Conservation (phyloP, 2,329 filamentous ascomycete species). For the Pseudogymnoascus sp. region DNA sequence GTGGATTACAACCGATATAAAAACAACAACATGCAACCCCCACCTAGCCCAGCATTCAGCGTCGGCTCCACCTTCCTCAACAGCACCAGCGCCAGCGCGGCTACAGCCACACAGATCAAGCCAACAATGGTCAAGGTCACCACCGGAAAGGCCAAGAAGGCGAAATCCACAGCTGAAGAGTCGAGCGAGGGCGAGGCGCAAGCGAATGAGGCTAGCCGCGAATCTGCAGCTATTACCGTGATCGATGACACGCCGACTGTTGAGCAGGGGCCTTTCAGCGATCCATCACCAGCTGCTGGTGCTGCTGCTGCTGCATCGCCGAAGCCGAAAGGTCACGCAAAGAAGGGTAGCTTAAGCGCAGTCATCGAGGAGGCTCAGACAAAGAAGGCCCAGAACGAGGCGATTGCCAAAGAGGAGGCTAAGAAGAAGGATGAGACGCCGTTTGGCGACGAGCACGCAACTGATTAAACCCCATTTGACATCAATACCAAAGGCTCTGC, state of each 20-base stretch:
- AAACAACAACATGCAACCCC: conserved; percentile 30
- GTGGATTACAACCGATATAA: conserved; percentile 59
- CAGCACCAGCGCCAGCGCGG: conserved; percentile 52
- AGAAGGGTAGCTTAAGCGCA: conserved; percentile 43
- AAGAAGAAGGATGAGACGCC: conserved; percentile 39
- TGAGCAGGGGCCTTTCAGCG: conserved; percentile 54
- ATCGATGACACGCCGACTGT: conserved; percentile 42
- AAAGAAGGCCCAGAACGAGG: conserved; percentile 27
- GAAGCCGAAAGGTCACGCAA: conserved; percentile 25
- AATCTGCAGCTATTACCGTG: conserved; percentile 41
- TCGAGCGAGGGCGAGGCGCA: conserved; percentile 18
- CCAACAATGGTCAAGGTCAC: conserved; percentile 53
- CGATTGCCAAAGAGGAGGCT: conserved; percentile 20
- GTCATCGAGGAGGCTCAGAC: conserved; percentile 46
- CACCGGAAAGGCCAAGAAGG: conserved; percentile 32
- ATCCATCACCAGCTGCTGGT: conserved; percentile 36
- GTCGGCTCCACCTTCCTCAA: conserved; percentile 63
- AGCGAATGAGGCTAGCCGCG: conserved; percentile 24
- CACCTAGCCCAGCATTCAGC: conserved; percentile 53
- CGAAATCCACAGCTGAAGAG: conserved; percentile 33
- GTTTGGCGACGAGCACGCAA: conserved; percentile 52
- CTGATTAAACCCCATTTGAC: conserved; percentile 31
- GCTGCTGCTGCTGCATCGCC: conserved; percentile 10
- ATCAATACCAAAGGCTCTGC: neutral
- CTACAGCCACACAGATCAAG: conserved; percentile 48